Conservation (phyloP, 805 yeast genomes). For the Wickerhamiella kazuoi region DNA sequence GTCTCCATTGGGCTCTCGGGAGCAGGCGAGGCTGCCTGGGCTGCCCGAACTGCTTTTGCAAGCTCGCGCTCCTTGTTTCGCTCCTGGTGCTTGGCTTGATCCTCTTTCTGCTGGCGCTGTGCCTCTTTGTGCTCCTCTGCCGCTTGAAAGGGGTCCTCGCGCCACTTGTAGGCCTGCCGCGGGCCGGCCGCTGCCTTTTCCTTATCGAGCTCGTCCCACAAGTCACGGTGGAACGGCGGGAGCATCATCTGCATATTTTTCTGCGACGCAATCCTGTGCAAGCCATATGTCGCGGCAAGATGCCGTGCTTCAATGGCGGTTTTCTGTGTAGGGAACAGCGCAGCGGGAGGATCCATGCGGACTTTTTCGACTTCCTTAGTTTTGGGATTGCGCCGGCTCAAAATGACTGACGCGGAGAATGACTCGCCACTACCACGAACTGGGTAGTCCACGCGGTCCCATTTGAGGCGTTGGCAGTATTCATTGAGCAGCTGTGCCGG, state of each 20-base stretch:
- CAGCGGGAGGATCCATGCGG: slow-evolving; percentile 33
- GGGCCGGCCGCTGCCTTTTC: slow-evolving; percentile 28
- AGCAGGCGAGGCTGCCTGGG: slow-evolving; percentile 1
- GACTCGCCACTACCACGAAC: slow-evolving; percentile 31
- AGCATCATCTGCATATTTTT: slow-evolving; percentile 76
- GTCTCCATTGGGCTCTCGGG: not conserved
- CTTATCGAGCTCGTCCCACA: slow-evolving; percentile 60
- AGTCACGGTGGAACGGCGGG: slow-evolving; percentile 61
- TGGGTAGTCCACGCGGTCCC: slow-evolving; percentile 75
- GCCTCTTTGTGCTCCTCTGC: slow-evolving; percentile 34
- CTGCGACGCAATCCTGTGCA: slow-evolving; percentile 61
- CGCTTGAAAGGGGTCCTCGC: slow-evolving; percentile 54
- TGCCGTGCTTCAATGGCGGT: slow-evolving; percentile 84
- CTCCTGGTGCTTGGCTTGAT: slow-evolving; percentile 2
- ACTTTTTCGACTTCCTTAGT: slow-evolving; percentile 49
- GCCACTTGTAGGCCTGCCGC: slow-evolving; percentile 12
- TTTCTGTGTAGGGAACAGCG: slow-evolving; percentile 43
- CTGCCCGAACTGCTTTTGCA: slow-evolving; percentile 1
- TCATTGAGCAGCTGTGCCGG: slow-evolving; percentile 79
- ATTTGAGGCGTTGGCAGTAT: slow-evolving; percentile 68
- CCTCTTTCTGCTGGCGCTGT: slow-evolving; percentile 5
- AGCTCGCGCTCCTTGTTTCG: slow-evolving; percentile 1
- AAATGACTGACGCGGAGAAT: slow-evolving; percentile 41
- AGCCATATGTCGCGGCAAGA: slow-evolving; percentile 72
- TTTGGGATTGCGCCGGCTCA: slow-evolving; percentile 66